These are phyloP conservation scores for Coffea eugenioides DNA, from an alignment of 257 asterid species.

Conservation along the genomic window DNA sequence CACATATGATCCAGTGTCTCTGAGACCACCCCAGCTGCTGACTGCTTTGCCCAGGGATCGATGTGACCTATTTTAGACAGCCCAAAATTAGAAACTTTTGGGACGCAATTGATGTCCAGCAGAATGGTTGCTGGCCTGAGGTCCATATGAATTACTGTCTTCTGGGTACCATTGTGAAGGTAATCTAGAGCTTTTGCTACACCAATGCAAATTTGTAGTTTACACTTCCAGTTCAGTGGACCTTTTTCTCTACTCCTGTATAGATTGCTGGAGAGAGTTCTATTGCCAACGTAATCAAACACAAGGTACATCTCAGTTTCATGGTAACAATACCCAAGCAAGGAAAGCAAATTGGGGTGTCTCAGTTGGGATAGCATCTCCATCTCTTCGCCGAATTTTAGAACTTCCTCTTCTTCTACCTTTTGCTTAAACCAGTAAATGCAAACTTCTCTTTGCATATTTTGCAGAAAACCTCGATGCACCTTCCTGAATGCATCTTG, in stretches of 20 bases:
- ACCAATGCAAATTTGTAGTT: slow-evolving; percentile 12
- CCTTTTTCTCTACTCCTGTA: background rate
- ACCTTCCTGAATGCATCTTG: background rate
- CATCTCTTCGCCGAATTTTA: background rate
- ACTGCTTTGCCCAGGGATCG: background rate
- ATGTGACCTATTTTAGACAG: background rate
- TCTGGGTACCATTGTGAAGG: background rate
- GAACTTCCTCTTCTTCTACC: background rate
- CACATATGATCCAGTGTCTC: background rate
- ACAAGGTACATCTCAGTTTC: background rate
- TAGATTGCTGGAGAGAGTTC: background rate
- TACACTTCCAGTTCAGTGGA: slow-evolving; percentile 1
- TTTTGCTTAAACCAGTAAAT: background rate
- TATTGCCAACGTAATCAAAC: background rate
- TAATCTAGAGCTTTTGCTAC: slow-evolving; percentile 11
- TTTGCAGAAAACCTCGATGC: background rate
- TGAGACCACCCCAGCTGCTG: background rate
- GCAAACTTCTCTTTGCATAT: too few relatives aligned
- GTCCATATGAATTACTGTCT: background rate
- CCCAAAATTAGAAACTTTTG: slow-evolving; percentile 8
- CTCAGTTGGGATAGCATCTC: background rate
- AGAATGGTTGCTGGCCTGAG: background rate
- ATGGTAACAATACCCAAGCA: slow-evolving; percentile 5
- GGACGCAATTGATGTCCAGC: background rate
- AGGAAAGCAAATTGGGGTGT: background rate